Evolutionary conservation across 2,329 filamentous ascomycete genomes (phyloP).

Genomic region (Hypoxylon sp.): DNA sequence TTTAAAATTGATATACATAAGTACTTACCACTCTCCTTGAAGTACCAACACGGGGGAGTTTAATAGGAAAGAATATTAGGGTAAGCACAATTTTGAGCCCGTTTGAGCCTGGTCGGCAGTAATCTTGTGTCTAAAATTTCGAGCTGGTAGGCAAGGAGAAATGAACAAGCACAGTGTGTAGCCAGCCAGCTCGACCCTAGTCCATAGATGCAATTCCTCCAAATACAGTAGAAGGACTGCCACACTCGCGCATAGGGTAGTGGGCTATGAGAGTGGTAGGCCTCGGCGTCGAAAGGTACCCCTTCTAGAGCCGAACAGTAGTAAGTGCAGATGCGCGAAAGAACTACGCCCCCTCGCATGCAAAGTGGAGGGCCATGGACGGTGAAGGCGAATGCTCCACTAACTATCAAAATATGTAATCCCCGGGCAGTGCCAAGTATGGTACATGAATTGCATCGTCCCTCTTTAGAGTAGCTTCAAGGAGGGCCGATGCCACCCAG

Average conservation of each 20-base stretch:
- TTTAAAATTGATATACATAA: slow-evolving; percentile 19
- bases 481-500: slow-evolving; percentile 41
- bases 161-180: slow-evolving; percentile 35
- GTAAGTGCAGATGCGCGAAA: slow-evolving; percentile 41
- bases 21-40: slow-evolving; percentile 7
- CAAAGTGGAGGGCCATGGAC: slow-evolving; percentile 36
- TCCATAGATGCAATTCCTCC: slow-evolving; percentile 22
- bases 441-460: slow-evolving; percentile 39
- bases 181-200: slow-evolving; percentile 16
- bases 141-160: slow-evolving; percentile 24
- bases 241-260: slow-evolving; percentile 29
- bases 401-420: slow-evolving; percentile 37
- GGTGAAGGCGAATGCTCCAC: slow-evolving; percentile 36
- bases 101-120: slow-evolving; percentile 15
- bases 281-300: slow-evolving; percentile 18
- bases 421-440: slow-evolving; percentile 36
- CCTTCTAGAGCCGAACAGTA: slow-evolving; percentile 31
- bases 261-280: slow-evolving; percentile 21
- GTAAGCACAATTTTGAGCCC: slow-evolving; percentile 4
- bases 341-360: slow-evolving; percentile 37
- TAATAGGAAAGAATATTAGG: neutral
- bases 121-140: slow-evolving; percentile 17
- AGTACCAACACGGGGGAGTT: slow-evolving; percentile 6
- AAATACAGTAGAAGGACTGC: slow-evolving; percentile 16
- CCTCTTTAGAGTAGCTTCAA: slow-evolving; percentile 40